Percentiles rank a stretch among this genome's conserved stretches.
Conservation (phyloP, 1,284 basidiomycete genomes). For the Psilocybe mexicana region DNA sequence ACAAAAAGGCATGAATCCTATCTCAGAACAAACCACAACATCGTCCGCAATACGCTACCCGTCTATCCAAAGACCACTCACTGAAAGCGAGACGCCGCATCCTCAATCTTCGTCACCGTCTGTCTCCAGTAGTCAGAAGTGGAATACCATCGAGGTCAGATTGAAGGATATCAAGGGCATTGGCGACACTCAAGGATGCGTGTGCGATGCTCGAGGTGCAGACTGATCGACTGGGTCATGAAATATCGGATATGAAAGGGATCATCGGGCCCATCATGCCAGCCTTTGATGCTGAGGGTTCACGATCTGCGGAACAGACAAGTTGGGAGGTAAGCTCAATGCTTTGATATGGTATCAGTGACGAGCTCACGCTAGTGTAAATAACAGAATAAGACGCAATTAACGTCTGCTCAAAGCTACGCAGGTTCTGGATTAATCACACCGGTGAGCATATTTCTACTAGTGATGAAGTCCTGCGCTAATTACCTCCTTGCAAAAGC, state of each 20-base stretch:
- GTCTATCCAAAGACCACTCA: not conserved
- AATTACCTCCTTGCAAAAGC: not conserved
- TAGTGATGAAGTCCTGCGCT: not conserved
- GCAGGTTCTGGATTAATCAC: not conserved
- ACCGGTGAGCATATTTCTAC: not conserved
- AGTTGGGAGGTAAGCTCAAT: too few relatives aligned
- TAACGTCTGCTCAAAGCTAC: too few relatives aligned
- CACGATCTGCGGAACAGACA: not conserved
- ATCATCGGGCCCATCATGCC: not conserved
- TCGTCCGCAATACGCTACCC: not conserved
- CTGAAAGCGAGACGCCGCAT: not conserved
- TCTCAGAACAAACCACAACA: not conserved
- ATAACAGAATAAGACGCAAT: not conserved
- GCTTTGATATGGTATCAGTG: not conserved
- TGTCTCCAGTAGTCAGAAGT: not conserved
- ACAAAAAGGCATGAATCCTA: not conserved
- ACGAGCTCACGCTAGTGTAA: too few relatives aligned
- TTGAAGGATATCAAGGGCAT: not conserved
- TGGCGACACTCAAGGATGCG: not conserved
- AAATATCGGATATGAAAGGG: not conserved
- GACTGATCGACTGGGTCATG: not conserved
- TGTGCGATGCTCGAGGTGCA: not conserved
- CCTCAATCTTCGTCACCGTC: too few relatives aligned
- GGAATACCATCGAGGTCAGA: not conserved
- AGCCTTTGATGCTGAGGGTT: not conserved